Conservation (phyloP, 495 filamentous ascomycete genomes). For the Podospora pseudocomata region DNA sequence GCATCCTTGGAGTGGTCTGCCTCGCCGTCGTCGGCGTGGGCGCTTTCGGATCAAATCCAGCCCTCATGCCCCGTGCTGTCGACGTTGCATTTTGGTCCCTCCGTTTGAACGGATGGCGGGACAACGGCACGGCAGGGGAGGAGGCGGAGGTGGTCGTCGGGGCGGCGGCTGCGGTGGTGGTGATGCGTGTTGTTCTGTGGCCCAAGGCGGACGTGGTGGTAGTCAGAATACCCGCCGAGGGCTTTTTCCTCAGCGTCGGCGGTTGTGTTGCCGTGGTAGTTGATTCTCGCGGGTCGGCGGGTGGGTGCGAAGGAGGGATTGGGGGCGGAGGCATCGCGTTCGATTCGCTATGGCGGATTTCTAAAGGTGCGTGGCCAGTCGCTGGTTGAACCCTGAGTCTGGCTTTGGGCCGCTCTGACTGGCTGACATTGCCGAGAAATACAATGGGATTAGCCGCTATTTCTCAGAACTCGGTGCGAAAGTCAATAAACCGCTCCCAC, state of each 20-base stretch:
- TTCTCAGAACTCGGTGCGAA: slow-evolving; percentile 3
- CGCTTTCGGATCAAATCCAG: slow-evolving; percentile 30
- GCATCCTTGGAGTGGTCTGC: slow-evolving; percentile 26
- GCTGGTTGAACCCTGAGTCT: slow-evolving; percentile 29
- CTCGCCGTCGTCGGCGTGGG: slow-evolving; percentile 20
- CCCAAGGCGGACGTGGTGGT: slow-evolving; percentile 28
- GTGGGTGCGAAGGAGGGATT: slow-evolving; percentile 6
- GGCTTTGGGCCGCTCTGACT: slow-evolving; percentile 30
- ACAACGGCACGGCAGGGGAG: not conserved
- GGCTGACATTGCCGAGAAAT: slow-evolving; percentile 25
- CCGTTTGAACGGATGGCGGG: slow-evolving; percentile 30
- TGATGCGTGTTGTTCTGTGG: slow-evolving; percentile 30
- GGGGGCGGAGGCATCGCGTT: slow-evolving; percentile 17
- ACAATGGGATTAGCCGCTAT: slow-evolving; percentile 12
- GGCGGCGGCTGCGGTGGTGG: slow-evolving; percentile 21
- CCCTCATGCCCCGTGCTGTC: slow-evolving; percentile 31
- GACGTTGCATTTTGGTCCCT: slow-evolving; percentile 45
- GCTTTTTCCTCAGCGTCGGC: slow-evolving; percentile 18
- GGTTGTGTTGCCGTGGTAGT: slow-evolving; percentile 1
- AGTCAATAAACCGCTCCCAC: not conserved
- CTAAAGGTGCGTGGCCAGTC: slow-evolving; percentile 1
- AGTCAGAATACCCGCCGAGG: slow-evolving; percentile 33
- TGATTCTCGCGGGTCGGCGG: slow-evolving; percentile 1
- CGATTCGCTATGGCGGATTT: slow-evolving; percentile 1
- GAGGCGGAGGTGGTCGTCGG: slow-evolving; percentile 9